Conservation (phyloP, 2,329 filamentous ascomycete genomes). For the Phaeosphaeria sp. region DNA sequence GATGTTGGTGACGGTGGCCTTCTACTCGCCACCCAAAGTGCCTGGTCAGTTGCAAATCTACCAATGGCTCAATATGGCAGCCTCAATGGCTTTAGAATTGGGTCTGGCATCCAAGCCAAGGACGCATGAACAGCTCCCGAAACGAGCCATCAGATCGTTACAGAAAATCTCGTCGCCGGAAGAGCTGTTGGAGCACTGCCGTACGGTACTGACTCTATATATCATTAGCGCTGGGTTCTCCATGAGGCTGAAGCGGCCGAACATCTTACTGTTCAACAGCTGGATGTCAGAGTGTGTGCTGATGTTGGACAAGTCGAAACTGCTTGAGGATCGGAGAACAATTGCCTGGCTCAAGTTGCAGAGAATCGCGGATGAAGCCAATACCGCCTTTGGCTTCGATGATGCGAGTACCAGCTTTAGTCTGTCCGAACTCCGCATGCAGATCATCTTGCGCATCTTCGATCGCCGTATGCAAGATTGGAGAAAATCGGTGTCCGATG, state of each 20-base stretch:
- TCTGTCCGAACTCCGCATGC: conserved; percentile 43
- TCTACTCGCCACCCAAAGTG: conserved; percentile 42
- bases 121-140: conserved; percentile 47
- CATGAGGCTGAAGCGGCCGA: conserved; percentile 43
- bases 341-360: conserved; percentile 43
- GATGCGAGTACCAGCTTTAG: conserved; percentile 48
- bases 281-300: conserved; percentile 46
- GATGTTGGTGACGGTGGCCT: conserved; percentile 42
- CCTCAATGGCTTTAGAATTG: conserved; percentile 46
- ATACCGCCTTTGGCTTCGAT: conserved; percentile 47
- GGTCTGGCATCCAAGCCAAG: conserved; percentile 45
- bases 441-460: conserved; percentile 45
- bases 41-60: conserved; percentile 44
- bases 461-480: conserved; percentile 46
- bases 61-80: conserved; percentile 45
- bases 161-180: conserved; percentile 45
- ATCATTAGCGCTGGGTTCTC: conserved; percentile 42
- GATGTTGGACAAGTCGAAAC: conserved; percentile 40
- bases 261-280: conserved; percentile 43
- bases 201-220: conserved; percentile 42
- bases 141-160: conserved; percentile 38
- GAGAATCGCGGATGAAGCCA: conserved; percentile 46
- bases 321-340: conserved; percentile 37
- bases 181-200: conserved; percentile 44
- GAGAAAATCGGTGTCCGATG: conserved; percentile 38